phyloP scores from a whole-genome alignment of 352 stramenopile genomes.

The Phytophthora lateralis region DNA sequence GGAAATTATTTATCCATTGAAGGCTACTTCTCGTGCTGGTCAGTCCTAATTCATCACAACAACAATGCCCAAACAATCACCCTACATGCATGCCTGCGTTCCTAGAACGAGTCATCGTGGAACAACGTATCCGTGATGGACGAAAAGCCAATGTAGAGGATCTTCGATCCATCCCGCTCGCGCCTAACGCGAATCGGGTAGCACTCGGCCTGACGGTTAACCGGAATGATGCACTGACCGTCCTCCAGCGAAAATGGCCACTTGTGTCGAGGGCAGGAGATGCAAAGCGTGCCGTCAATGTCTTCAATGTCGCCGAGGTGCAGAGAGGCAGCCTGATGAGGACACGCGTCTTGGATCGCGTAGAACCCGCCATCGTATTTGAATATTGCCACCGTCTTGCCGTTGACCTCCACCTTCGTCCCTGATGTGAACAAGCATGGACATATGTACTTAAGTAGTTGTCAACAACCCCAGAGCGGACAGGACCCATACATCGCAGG shows the following conservation, averaged over 20 bases:
- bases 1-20: slow-evolving; percentile 2
- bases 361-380: slow-evolving; percentile 73
- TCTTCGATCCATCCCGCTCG: slow-evolving; percentile 45
- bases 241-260: slow-evolving; percentile 85
- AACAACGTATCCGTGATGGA: slow-evolving; percentile 65
- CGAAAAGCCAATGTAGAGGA: slow-evolving; percentile 77
- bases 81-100: slow-evolving; percentile 2
- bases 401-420: slow-evolving; percentile 67
- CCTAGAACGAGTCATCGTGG: slow-evolving; percentile 76
- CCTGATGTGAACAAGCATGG: slow-evolving; percentile 33
- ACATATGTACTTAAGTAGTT: too few relatives aligned
- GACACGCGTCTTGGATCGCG: slow-evolving; percentile 79
- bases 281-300: slow-evolving; percentile 67
- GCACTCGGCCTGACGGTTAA: slow-evolving; percentile 55
- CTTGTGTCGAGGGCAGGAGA: slow-evolving; percentile 81
- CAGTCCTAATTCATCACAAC: slow-evolving; percentile 8
- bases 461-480: background rate
- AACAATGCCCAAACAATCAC: slow-evolving; percentile 10
- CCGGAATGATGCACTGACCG: slow-evolving; percentile 64
- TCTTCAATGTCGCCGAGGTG: slow-evolving; percentile 90
- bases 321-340: slow-evolving; percentile 79
- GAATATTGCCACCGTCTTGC: slow-evolving; percentile 79
- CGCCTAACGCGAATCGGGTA: slow-evolving; percentile 66
- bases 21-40: slow-evolving; percentile 1
- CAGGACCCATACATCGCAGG: too few relatives aligned